phyloP scores from a whole-genome alignment of 768 basidiomycete species.

The Fistulinella prunicolor region DNA sequence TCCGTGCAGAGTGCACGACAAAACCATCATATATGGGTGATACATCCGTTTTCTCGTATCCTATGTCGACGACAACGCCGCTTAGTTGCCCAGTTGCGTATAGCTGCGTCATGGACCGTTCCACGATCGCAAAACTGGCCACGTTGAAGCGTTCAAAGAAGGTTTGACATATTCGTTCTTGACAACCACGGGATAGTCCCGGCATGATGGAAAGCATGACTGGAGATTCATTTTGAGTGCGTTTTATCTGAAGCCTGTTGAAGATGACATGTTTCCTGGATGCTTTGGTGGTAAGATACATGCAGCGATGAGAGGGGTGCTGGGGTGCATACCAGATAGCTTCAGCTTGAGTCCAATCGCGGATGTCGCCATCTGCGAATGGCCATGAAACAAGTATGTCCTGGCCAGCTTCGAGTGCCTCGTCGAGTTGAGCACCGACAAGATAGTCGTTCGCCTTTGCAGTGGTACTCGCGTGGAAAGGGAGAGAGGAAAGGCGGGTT shows the following conservation, averaged over 20 bases:
- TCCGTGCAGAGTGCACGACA: conserved; percentile 51
- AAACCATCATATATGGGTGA: conserved; percentile 75
- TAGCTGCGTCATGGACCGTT: conserved; percentile 81
- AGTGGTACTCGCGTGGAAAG: conserved; percentile 40
- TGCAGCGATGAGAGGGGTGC: not conserved
- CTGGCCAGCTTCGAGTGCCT: conserved; percentile 70
- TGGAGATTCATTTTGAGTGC: conserved; percentile 85
- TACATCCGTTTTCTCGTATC: conserved; percentile 71
- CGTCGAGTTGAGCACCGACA: conserved; percentile 77
- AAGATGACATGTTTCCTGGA: conserved; percentile 89
- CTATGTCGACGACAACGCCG: conserved; percentile 83
- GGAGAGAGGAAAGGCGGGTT: conserved; percentile 46
- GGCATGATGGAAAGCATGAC: conserved; percentile 70
- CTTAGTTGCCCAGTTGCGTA: conserved; percentile 70
- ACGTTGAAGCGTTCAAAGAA: conserved; percentile 95
- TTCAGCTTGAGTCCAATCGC: conserved; percentile 82
- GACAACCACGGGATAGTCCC: conserved; percentile 59
- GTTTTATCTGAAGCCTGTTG: conserved; percentile 66
- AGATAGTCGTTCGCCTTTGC: conserved; percentile 74
- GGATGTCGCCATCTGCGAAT: conserved; percentile 67
- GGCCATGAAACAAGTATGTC: conserved; percentile 81
- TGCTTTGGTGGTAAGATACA: conserved; percentile 5
- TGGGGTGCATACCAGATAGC: conserved; percentile 70
- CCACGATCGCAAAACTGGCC: conserved; percentile 74
- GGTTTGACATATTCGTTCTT: conserved; percentile 75